phyloP scores from a whole-genome alignment of 2,329 filamentous ascomycete species.

The Camillea tinctor region DNA sequence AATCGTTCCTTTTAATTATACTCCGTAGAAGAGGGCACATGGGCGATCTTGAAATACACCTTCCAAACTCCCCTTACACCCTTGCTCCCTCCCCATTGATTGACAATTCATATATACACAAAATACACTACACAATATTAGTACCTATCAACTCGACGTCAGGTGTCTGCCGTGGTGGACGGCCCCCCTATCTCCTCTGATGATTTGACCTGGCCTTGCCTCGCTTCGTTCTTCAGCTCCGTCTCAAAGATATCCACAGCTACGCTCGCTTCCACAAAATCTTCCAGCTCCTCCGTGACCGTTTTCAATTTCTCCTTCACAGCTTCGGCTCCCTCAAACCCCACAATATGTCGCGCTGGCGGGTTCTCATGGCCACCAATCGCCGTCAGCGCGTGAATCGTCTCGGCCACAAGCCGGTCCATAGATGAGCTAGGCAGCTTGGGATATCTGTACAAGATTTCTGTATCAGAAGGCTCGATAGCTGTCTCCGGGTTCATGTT shows the following conservation, averaged over 20 bases:
- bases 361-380: slow-evolving; percentile 97
- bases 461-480: slow-evolving; percentile 39
- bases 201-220: slow-evolving; percentile 36
- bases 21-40: too few relatives aligned
- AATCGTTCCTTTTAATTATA: too few relatives aligned
- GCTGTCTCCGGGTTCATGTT: slow-evolving; percentile 71
- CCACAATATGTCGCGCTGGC: slow-evolving; percentile 89
- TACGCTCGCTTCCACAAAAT: slow-evolving; percentile 87
- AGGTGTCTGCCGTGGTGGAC: slow-evolving; percentile 9
- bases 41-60: too few relatives aligned
- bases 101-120: too few relatives aligned
- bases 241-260: slow-evolving; percentile 74
- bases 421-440: slow-evolving; percentile 66
- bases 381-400: slow-evolving; percentile 84
- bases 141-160: neutral
- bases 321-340: slow-evolving; percentile 78
- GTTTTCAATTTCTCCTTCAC: slow-evolving; percentile 97
- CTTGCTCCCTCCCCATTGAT: too few relatives aligned
- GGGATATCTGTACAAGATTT: slow-evolving; percentile 69
- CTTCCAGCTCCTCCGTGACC: slow-evolving; percentile 92
- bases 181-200: slow-evolving; percentile 16
- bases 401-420: slow-evolving; percentile 78
- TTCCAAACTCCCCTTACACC: too few relatives aligned
- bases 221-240: slow-evolving; percentile 52
- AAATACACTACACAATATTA: neutral